Base-by-base conservation (phyloP, 176 grass and related monocot genomes). In the Tillandsia leiboldiana region DNA sequence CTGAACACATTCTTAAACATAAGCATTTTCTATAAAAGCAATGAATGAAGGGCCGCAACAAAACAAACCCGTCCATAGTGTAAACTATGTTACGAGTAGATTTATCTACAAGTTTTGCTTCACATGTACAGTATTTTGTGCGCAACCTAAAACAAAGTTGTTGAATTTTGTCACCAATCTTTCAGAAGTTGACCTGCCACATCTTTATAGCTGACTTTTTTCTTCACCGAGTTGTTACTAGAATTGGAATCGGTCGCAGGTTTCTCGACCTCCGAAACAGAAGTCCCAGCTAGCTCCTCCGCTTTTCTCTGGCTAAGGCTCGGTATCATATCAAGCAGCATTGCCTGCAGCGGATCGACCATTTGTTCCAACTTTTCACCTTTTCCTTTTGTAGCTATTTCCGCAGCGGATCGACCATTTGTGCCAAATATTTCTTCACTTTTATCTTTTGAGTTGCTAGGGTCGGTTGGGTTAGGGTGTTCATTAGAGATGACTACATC, bases 181-280 rank as follows among this genome's bases (percentile, higher is more conserved):
- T 96, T 90, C 48, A 96, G 73, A 72, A 96, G 86, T 17, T 90
- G 66, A 33, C 62, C 49, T 28, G 89, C 93, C 53, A 90, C 74
- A 72, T 97, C 89, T 64, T 92, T 92, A 65, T 97, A 97, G 8
- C 93, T 92, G 28, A 97, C 89, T 10, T 97, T 97, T 80, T 85
- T 97, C 86, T 90, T 92, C 69, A 82, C 81, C 15, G 77, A 49
- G 64, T 53, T 70, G 65, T 63, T 72, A 66, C 29, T 54, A 26
- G 47, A 59, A 29, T 72, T 77, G 11, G 50, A 29, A 12, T 76
- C 82, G 17, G 76, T 22, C 5, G 67, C 68, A 51, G 62, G 65
- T 47, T 71, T 66, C 48, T 81, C 65, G 29, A 10, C 49, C 71
- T 67, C 61, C 1, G 59, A 12, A 11, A 26, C 8, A 22, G 78